These are phyloP conservation scores for Microbotryum scabiosae DNA, from an alignment of 1,284 basidiomycete species.

Conservation along the genomic window DNA sequence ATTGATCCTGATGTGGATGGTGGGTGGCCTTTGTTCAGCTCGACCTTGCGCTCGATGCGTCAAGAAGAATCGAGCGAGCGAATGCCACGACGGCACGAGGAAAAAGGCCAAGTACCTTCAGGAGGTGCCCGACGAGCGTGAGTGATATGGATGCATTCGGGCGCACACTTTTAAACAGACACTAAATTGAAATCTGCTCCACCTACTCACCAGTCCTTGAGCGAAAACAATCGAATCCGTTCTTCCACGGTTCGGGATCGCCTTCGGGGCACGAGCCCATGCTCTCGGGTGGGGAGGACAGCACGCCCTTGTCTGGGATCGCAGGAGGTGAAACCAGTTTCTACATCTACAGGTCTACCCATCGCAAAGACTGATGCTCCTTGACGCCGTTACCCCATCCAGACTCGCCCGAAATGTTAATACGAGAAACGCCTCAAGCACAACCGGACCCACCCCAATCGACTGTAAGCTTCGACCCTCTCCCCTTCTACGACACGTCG, in stretches of 20 bases:
- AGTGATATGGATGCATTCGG: slow-evolving; percentile 33
- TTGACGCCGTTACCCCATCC: too few relatives aligned
- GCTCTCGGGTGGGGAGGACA: neutral
- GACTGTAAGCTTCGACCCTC: slow-evolving; percentile 2
- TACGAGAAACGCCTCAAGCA: neutral
- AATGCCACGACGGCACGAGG: slow-evolving; percentile 85
- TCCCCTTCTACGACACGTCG: slow-evolving; percentile 5
- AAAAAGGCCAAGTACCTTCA: slow-evolving; percentile 97
- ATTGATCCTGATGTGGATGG: neutral
- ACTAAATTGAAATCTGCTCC: slow-evolving; percentile 1
- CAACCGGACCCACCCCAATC: neutral
- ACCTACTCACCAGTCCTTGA: slow-evolving; percentile 1
- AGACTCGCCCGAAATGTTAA: neutral
- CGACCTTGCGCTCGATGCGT: slow-evolving; percentile 91
- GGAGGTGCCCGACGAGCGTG: slow-evolving; percentile 83
- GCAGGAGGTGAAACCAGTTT: neutral
- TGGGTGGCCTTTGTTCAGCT: slow-evolving; percentile 46
- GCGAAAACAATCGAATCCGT: neutral
- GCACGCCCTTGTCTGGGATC: neutral
- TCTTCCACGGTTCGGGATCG: too few relatives aligned
- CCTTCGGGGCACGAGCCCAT: neutral
- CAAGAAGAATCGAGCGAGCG: slow-evolving; percentile 81
- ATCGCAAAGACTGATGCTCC: too few relatives aligned
- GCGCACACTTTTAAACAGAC: too few relatives aligned
- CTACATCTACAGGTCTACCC: neutral